phyloP scores from a whole-genome alignment of 2,329 filamentous ascomycete genomes.

The Myriosclerotinia curreyana region DNA sequence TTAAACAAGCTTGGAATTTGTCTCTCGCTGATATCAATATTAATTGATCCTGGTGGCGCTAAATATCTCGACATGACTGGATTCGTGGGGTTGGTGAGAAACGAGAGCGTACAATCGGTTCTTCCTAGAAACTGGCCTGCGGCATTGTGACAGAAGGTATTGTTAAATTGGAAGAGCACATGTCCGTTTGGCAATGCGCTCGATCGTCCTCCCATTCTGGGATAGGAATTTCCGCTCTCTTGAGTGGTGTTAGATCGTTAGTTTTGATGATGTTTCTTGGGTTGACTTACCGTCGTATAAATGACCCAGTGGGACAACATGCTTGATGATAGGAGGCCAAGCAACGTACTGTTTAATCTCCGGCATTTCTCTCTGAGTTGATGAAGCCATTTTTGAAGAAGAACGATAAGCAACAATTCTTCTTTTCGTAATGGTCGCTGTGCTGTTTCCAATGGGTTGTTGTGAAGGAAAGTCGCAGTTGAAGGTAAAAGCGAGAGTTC shows the following conservation, averaged over 20 bases:
- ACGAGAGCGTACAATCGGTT: conserved; percentile 22
- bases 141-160: conserved; percentile 28
- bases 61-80: conserved; percentile 25
- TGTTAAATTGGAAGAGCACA: conserved; percentile 30
- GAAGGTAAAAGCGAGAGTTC: background rate
- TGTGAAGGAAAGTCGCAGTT: background rate
- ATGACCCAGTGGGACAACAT: conserved; percentile 22
- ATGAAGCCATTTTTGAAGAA: conserved; percentile 2
- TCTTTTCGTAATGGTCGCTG: background rate
- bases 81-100: conserved; percentile 7
- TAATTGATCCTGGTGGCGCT: conserved; percentile 6
- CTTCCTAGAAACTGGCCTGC: conserved; percentile 23
- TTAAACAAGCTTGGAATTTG: conserved; percentile 16
- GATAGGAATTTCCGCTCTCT: conserved; percentile 26
- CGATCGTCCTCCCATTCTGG: conserved; percentile 30
- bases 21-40: conserved; percentile 19
- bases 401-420: background rate
- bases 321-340: conserved; percentile 20
- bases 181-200: conserved; percentile 22
- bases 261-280: background rate
- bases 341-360: conserved; percentile 11
- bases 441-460: background rate
- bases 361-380: background rate
- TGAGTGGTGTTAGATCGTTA: conserved; percentile 9
- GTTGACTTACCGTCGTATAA: conserved; percentile 26